Percentiles rank a stretch among this genome's conserved stretches.
phyloP scores from a whole-genome alignment of 176 grass and related monocot genomes.

The Oryza rufipogon region DNA sequence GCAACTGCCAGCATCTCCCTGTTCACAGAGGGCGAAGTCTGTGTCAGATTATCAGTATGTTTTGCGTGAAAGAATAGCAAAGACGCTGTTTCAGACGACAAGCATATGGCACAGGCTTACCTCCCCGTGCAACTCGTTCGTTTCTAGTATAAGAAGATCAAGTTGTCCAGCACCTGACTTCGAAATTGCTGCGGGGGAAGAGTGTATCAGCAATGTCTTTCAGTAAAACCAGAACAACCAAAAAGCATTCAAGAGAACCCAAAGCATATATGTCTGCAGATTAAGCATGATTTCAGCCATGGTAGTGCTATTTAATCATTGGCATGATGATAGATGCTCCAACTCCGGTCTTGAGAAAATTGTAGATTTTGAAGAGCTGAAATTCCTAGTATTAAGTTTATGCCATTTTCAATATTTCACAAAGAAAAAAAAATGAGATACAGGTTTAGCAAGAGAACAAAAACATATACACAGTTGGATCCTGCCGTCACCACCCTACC shows the following conservation, averaged over 20 bases:
- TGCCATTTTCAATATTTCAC: background rate
- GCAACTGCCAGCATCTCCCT: slow-evolving; percentile 42
- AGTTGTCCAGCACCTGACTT: slow-evolving; percentile 44
- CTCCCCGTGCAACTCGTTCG: slow-evolving; percentile 30
- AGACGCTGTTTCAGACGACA: background rate
- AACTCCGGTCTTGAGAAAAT: background rate
- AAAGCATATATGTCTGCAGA: background rate
- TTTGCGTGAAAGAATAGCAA: background rate
- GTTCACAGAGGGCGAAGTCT: slow-evolving; percentile 13
- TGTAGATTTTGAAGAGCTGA: background rate
- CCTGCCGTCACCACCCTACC: too few relatives aligned
- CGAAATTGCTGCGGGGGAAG: slow-evolving; percentile 38
- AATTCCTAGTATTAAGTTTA: background rate
- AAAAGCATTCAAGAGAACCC: background rate
- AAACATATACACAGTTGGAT: too few relatives aligned
- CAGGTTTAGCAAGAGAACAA: background rate
- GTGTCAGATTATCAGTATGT: slow-evolving; percentile 6
- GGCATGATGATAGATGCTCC: background rate
- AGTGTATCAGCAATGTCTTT: background rate
- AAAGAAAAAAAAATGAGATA: background rate
- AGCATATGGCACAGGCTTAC: background rate
- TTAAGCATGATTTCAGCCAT: background rate
- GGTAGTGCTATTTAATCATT: background rate
- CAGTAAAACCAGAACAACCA: background rate
- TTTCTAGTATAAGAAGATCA: slow-evolving; percentile 40